Base-by-base conservation (phyloP, 352 stramenopile genomes). In the Pythium rhizo-oryzae region DNA sequence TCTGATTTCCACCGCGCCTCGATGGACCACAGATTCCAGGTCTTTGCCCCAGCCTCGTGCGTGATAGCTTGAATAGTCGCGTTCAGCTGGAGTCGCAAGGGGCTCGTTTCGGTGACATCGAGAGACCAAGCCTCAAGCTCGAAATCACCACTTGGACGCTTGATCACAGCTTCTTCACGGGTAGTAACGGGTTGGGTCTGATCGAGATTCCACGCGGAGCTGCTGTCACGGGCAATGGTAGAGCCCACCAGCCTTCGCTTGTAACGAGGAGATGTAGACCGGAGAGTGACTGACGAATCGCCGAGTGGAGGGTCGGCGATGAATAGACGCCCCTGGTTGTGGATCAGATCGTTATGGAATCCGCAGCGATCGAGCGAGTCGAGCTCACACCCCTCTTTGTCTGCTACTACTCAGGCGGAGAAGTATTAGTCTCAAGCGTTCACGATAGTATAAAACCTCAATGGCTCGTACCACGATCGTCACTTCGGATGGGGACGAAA, bases 321-420 rank as follows among this genome's bases (percentile, higher is more conserved):
- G 24, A 75, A 75, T 1, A 62, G 12, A 11, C 64, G 19, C n/a
- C 8, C 0, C 21, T 54, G 39, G 30, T 33, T 50, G 11, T 59
- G 13, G 8, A 5, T 43, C 51, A 75, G 23, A n/a, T 64, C 43
- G 28, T 75, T 75, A 59, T 71, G 59, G 30, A 62, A 75, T 21
- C 57, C 69, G 39, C 69, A 75, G 15, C 63, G 51, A 44, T 53
- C 63, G 16, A 46, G 8, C 0, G 51, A 65, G 33, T 23, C 18
- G 16, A 71, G 67, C 12, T 55, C 8, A n/a, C 69, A 75, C 8
- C 21, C 41, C 30, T 24, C 44, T 2, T 37, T 4, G 47, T 58
- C 37, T 61, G 23, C 9, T 41, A 51, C n/a, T 15, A 0, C 16
- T 8, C 7, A 24, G 21, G 6, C 44, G 24, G 4, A 15, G 2